These are phyloP conservation scores for Epichloe bromicola DNA, from an alignment of 2,329 filamentous ascomycete genomes.

Conservation along the genomic window DNA sequence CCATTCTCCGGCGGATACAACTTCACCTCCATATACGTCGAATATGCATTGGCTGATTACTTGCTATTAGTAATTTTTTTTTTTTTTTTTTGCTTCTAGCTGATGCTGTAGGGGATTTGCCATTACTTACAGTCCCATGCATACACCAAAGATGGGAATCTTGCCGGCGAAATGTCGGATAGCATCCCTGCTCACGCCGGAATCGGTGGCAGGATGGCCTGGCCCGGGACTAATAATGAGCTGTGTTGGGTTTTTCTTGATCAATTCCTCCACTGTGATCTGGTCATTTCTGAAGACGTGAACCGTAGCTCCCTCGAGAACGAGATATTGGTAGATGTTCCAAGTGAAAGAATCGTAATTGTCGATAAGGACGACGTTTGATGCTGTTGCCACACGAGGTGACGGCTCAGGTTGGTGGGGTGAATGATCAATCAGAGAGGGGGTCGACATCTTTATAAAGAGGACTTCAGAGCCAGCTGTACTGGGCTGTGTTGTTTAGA, in stretches of 20 bases:
- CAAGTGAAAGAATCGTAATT: conserved; percentile 99
- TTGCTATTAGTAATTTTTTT: not conserved
- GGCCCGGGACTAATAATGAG: conserved; percentile 91
- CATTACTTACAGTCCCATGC: conserved; percentile 76
- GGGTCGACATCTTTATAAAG: conserved; percentile 31
- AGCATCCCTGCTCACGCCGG: conserved; percentile 83
- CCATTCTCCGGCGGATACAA: conserved; percentile 89
- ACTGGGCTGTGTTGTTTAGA: not conserved
- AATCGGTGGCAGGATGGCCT: conserved; percentile 82
- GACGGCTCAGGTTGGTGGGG: conserved; percentile 70
- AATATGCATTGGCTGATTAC: conserved; percentile 75
- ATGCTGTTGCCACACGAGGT: conserved; percentile 61
- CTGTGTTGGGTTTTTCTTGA: conserved; percentile 77
- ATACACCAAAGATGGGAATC: conserved; percentile 92
- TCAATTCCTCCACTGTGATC: conserved; percentile 71
- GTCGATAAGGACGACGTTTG: conserved; percentile 89
- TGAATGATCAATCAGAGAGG: conserved; percentile 61
- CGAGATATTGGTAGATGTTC: conserved; percentile 98
- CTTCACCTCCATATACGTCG: conserved; percentile 80
- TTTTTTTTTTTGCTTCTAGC: too few species aligned
- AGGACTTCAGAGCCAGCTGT: not conserved
- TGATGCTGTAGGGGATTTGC: not conserved
- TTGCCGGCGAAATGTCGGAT: conserved; percentile 88
- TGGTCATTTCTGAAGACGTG: conserved; percentile 89
- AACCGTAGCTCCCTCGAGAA: conserved; percentile 86